Conservation (phyloP, 345 rosid species). For the Carallia pectinifolia region DNA sequence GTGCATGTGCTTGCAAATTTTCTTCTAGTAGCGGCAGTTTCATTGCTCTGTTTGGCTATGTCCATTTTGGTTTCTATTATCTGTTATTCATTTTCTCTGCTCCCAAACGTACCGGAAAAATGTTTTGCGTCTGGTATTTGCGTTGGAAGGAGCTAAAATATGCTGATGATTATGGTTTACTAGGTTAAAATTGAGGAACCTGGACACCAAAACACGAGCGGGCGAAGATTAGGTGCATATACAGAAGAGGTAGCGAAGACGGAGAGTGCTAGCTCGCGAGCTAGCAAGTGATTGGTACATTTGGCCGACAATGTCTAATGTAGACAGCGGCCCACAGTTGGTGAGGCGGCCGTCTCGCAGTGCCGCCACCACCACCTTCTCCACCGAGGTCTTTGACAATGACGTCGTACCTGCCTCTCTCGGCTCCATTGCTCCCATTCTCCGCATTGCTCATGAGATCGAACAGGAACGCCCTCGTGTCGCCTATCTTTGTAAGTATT, state of each 20-base stretch:
- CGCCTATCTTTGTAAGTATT: constrained; percentile 75
- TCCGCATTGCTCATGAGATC: constrained; percentile 85
- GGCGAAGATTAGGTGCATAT: not conserved
- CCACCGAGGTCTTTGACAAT: constrained; percentile 89
- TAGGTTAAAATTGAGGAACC: no score
- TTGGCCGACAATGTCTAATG: constrained; percentile 16
- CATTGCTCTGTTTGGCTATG: no score
- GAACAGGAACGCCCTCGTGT: constrained; percentile 96
- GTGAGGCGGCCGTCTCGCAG: constrained; percentile 87
- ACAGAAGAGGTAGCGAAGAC: constrained; percentile 24
- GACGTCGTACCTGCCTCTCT: constrained; percentile 95
- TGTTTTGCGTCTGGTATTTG: no score
- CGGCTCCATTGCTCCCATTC: constrained; percentile 75
- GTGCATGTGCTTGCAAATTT: no score
- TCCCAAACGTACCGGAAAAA: no score
- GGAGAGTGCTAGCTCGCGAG: constrained; percentile 24
- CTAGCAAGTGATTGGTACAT: not conserved
- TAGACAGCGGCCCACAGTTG: constrained; percentile 50
- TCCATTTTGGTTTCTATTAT: no score
- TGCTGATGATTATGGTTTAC: no score
- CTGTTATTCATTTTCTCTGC: no score
- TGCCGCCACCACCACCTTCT: constrained; percentile 81
- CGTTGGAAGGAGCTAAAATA: no score
- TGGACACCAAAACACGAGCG: no score
- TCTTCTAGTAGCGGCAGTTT: no score